A percentile compares a stretch with the other conserved stretches of the same genome.
These are phyloP conservation scores for Orbilia brochopaga DNA, from an alignment of 2,329 filamentous ascomycete species.

Conservation along the genomic window DNA sequence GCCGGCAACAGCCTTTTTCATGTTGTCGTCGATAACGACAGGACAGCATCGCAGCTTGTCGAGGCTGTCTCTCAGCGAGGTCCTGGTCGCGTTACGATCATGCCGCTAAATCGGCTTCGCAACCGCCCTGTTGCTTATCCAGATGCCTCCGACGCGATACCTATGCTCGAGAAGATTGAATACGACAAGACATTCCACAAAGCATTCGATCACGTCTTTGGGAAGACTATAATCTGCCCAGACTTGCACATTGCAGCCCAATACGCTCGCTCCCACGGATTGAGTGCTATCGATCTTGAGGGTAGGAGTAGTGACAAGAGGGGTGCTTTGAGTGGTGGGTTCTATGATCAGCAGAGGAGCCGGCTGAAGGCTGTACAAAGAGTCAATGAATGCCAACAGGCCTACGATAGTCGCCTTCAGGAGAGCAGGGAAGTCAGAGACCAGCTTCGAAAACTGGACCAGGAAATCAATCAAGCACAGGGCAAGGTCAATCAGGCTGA, in stretches of 20 bases:
- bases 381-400: conserved; percentile 74
- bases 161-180: conserved; percentile 73
- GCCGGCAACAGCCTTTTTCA: conserved; percentile 93
- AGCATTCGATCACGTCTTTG: conserved; percentile 94
- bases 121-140: conserved; percentile 76
- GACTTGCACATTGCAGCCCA: conserved; percentile 85
- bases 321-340: conserved; percentile 93
- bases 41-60: conserved; percentile 81
- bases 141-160: conserved; percentile 82
- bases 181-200: conserved; percentile 79
- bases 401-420: conserved; percentile 71
- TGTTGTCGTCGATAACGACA: conserved; percentile 90
- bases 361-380: conserved; percentile 82
- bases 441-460: conserved; percentile 79
- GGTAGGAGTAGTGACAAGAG: conserved; percentile 95
- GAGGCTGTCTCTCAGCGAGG: conserved; percentile 62
- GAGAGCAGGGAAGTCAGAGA: conserved; percentile 70
- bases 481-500: conserved; percentile 83
- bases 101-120: conserved; percentile 83
- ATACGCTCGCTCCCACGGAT: conserved; percentile 87
- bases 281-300: conserved; percentile 91
- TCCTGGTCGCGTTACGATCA: conserved; percentile 83
- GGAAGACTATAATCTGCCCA: conserved; percentile 91
- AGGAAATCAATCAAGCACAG: conserved; percentile 85
- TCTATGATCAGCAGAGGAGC: conserved; percentile 82